phyloP scores from a whole-genome alignment of 106 monocot genomes.

The Triglochin maritima region DNA sequence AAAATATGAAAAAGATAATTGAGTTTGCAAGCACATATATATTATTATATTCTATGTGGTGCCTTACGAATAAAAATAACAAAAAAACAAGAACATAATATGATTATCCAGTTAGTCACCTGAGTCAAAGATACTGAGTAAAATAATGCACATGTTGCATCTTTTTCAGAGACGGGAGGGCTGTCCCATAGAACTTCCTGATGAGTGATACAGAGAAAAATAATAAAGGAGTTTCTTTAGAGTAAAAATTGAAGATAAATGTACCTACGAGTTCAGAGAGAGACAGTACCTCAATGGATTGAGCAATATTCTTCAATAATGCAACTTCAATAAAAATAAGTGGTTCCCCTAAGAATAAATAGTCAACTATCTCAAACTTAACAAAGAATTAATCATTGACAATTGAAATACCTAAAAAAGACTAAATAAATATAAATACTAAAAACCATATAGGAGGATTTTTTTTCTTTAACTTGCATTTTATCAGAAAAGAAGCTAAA shows the following conservation, averaged over 20 bases:
- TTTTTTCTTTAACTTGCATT: no score
- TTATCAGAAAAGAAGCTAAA: no score
- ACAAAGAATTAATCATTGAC: no score
- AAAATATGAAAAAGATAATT: no score
- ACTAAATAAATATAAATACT: no score
- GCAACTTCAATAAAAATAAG: slow-evolving; percentile 95
- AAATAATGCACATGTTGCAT: slow-evolving; percentile 70
- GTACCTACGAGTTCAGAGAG: neutral
- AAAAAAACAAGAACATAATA: neutral
- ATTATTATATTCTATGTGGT: no score
- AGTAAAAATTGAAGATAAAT: neutral
- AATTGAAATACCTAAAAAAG: no score
- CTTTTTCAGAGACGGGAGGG: slow-evolving; percentile 57
- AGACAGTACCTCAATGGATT: slow-evolving; percentile 44
- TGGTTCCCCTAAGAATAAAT: slow-evolving; percentile 47
- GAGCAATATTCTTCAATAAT: slow-evolving; percentile 58
- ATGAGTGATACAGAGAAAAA: neutral
- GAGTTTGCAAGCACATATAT: no score
- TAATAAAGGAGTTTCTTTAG: neutral
- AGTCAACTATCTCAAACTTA: neutral
- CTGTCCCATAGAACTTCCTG: slow-evolving; percentile 91
- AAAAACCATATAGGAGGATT: no score
- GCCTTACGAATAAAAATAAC: neutral
- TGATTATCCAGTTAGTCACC: slow-evolving; percentile 9
- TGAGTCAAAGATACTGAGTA: slow-evolving; percentile 89